Percentiles rank a stretch among this genome's conserved stretches.
phyloP scores from a whole-genome alignment of 1,139 yeast genomes.

The Scheffersomyces lignicola region DNA sequence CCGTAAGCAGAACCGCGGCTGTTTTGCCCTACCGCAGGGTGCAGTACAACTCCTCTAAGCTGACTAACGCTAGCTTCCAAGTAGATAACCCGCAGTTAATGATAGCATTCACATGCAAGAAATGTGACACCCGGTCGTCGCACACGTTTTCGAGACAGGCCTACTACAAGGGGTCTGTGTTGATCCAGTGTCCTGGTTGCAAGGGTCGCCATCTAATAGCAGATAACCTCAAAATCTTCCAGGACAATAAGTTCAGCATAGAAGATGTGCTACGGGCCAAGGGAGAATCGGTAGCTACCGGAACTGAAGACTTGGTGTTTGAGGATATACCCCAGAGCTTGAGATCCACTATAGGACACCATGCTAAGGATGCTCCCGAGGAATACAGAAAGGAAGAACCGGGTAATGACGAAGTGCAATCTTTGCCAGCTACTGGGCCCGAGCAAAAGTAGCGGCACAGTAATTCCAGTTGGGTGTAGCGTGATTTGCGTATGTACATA shows the following conservation, averaged over 20 bases:
- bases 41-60: conserved; percentile 1
- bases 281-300: conserved; percentile 71
- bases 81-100: conserved; percentile 73
- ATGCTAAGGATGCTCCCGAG: conserved; percentile 65
- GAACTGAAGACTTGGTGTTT: conserved; percentile 63
- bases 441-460: conserved; percentile 3
- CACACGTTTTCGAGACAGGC: conserved; percentile 92
- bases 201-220: conserved; percentile 87
- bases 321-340: conserved; percentile 74
- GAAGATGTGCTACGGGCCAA: conserved; percentile 76
- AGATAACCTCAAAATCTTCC: conserved; percentile 83
- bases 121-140: conserved; percentile 79
- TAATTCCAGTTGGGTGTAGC: too few species aligned
- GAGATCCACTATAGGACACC: conserved; percentile 54
- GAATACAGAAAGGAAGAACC: conserved; percentile 21
- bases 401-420: conserved; percentile 14
- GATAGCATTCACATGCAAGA: conserved; percentile 91
- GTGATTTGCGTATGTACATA: too few species aligned
- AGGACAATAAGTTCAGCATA: conserved; percentile 70
- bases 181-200: conserved; percentile 92
- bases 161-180: conserved; percentile 80
- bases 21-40: conserved; percentile 3
- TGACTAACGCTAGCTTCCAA: conserved; percentile 25
- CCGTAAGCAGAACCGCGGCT: too few species aligned
- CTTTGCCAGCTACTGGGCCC: conserved; percentile 15